Base-by-base conservation (phyloP, 2,329 filamentous ascomycete genomes). In the Aspergillus sp. region DNA sequence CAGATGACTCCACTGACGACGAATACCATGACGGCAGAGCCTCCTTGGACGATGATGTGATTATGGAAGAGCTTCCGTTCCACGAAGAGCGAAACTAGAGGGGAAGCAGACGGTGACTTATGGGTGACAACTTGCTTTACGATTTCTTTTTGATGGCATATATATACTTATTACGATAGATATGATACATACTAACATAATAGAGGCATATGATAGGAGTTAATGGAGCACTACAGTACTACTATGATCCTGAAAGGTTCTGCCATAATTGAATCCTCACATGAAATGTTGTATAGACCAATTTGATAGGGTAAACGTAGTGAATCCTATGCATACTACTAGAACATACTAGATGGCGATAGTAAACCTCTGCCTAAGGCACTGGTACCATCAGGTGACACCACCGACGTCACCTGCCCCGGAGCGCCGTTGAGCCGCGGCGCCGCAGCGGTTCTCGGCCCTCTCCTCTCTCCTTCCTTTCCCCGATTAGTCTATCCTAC, bases 1-100 rank as follows among this genome's bases (percentile, higher is more conserved):
- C 73, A 6, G 74, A 79, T 17, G 76, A 74, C 36, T 73, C 73
- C 1, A 77, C 71, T 23, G 76, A 79, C 42, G 75, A 76, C 8
- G 70, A 73, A 52, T 76, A 77, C 27, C 75, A 70, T 21, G 63
- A 62, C 17, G 52, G 56, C 2, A 47, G 54, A n/a, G 54, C 58
- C 3, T 66, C 58, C 27, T 59, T 21, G 25, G 65, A 64, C 47
- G 38, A 64, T 11, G 57, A 64, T 49, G 54, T 60, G n/a, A 61
- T 66, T 47, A 54, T 58, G 39, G 66, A 68, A 44, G 63, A 66
- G 54, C 44, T 58, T 27, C 58, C 62, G 1, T 62, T 54, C 15
- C 36, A 60, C 19, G 61, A 63, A 10, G 38, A 60, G 52, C 50
- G n/a, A 25, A 30, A 11, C 42, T 38, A 50, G 32, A 59, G 52